These are phyloP conservation scores for Bryum argenteum DNA, from an alignment of 225 moss, liverwort and hornwort species.

Conservation along the genomic window DNA sequence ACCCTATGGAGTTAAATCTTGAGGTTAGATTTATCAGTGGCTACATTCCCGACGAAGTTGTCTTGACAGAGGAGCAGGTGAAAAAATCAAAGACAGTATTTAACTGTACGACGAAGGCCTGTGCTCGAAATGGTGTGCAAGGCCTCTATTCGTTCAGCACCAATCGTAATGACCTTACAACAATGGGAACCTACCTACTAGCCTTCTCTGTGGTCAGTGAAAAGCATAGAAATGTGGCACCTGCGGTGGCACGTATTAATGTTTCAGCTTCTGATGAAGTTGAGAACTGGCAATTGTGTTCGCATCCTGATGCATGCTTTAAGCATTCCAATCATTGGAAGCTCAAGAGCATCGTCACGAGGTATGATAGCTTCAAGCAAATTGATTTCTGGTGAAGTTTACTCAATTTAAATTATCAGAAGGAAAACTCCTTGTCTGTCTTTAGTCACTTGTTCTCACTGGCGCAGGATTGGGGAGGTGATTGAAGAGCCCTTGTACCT, in stretches of 20 bases:
- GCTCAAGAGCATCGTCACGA: slow-evolving; percentile 34
- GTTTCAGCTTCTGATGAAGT: slow-evolving; percentile 55
- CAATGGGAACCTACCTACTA: slow-evolving; percentile 53
- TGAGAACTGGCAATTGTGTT: slow-evolving; percentile 59
- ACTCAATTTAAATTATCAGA: neutral
- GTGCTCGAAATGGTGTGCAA: slow-evolving; percentile 42
- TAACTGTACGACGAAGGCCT: slow-evolving; percentile 42
- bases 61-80: slow-evolving; percentile 45
- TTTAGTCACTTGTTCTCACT: neutral
- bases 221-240: slow-evolving; percentile 44
- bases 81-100: slow-evolving; percentile 44
- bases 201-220: slow-evolving; percentile 48
- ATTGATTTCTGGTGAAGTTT: neutral
- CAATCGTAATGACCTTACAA: slow-evolving; percentile 36
- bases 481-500: slow-evolving; percentile 45
- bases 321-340: slow-evolving; percentile 54
- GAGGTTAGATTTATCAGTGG: slow-evolving; percentile 53
- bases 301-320: slow-evolving; percentile 52
- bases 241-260: slow-evolving; percentile 54
- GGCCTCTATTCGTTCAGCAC: slow-evolving; percentile 54
- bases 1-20: slow-evolving; percentile 49
- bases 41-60: slow-evolving; percentile 41
- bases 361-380: slow-evolving; percentile 25
- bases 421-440: neutral
- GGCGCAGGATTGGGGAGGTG: slow-evolving; percentile 44